These are phyloP conservation scores for Xylaria sp. DNA, from an alignment of 2,329 filamentous ascomycete species.

Conservation along the genomic window DNA sequence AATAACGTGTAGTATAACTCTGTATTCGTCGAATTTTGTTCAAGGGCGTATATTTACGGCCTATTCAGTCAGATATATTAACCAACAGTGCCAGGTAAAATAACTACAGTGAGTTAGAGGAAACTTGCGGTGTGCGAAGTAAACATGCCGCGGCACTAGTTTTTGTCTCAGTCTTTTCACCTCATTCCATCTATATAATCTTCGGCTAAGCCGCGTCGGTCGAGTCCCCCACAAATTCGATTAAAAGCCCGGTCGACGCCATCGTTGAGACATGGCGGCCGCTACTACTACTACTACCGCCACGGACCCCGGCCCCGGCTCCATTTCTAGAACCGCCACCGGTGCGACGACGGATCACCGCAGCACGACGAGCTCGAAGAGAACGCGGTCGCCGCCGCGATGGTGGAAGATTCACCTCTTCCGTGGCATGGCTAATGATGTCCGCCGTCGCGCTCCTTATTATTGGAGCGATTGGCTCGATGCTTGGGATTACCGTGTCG, in stretches of 20 bases:
- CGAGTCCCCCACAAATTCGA: background rate
- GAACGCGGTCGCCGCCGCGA: slow-evolving; percentile 10
- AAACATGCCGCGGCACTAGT: slow-evolving; percentile 9
- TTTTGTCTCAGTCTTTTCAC: background rate
- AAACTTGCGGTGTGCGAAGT: background rate
- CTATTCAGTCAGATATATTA: background rate
- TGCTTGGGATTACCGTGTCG: slow-evolving; percentile 89
- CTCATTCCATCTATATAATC: too few species aligned
- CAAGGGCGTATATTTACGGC: background rate
- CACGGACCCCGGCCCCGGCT: background rate
- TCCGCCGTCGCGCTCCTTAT: slow-evolving; percentile 77
- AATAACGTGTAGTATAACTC: background rate
- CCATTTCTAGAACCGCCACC: background rate
- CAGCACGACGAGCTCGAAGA: slow-evolving; percentile 20
- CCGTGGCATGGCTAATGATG: slow-evolving; percentile 81
- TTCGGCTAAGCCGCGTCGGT: too few species aligned
- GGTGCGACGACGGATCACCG: slow-evolving; percentile 17
- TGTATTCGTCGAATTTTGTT: background rate
- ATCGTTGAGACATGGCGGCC: slow-evolving; percentile 16
- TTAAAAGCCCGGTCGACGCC: background rate
- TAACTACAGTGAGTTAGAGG: background rate
- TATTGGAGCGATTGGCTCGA: slow-evolving; percentile 86
- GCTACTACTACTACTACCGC: background rate
- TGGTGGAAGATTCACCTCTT: slow-evolving; percentile 84
- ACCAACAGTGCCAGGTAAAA: background rate